phyloP scores from a whole-genome alignment of 179 eudicot species.

The Spergularia azorica region DNA sequence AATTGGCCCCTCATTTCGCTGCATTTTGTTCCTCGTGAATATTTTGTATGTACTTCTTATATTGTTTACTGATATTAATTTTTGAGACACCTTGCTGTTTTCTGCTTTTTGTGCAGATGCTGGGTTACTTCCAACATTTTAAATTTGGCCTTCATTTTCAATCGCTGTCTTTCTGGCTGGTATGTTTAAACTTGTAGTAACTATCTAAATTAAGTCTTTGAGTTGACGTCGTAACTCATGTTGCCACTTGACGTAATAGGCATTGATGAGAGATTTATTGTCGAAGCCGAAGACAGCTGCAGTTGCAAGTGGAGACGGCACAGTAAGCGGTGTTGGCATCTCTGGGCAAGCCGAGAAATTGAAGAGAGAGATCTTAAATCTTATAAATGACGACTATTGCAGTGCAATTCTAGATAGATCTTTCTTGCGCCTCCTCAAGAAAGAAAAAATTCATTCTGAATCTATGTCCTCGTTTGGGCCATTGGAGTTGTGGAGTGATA shows the following conservation, averaged over 20 bases:
- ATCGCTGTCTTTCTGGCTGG: conserved; percentile 93
- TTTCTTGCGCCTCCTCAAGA: conserved; percentile 78
- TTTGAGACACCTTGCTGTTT: neutral
- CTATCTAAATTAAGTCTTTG: conserved; percentile 13
- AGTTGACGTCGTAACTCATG: conserved; percentile 16
- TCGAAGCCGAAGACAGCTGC: conserved; percentile 62
- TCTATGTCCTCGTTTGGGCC: conserved; percentile 57
- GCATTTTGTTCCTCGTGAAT: no score
- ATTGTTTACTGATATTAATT: neutral
- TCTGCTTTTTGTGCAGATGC: conserved; percentile 61
- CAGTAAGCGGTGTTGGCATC: conserved; percentile 37
- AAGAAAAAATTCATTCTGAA: conserved; percentile 68
- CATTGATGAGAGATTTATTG: conserved; percentile 72
- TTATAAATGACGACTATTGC: conserved; percentile 74
- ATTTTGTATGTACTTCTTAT: neutral
- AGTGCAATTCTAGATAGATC: conserved; percentile 65
- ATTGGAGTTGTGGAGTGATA: conserved; percentile 92
- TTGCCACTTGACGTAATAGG: conserved; percentile 41
- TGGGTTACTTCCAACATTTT: conserved; percentile 83
- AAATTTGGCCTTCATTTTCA: conserved; percentile 79
- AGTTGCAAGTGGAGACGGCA: conserved; percentile 49
- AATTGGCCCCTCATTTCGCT: no score
- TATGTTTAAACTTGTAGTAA: conserved; percentile 30
- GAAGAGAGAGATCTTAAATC: conserved; percentile 55
- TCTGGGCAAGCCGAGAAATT: conserved; percentile 59